Percentiles rank a stretch among this genome's conserved stretches.
Conservation (phyloP, 176 grass and related monocot genomes). For the Carex littledalei region DNA sequence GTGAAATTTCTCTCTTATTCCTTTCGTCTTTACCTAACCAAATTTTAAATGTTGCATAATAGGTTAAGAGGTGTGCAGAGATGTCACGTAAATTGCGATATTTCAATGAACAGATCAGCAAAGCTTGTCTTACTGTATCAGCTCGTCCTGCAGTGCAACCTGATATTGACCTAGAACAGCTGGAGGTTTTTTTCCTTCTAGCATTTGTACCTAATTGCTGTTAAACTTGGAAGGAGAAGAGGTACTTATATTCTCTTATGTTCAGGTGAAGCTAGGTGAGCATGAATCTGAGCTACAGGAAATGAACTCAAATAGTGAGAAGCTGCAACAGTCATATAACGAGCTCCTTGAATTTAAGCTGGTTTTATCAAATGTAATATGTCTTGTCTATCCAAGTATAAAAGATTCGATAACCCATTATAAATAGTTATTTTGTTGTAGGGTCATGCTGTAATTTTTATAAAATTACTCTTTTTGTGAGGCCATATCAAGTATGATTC, state of each 20-base stretch:
- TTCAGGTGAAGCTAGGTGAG: conserved; percentile 71
- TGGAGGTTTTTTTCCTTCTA: conserved; percentile 60
- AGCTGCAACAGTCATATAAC: conserved; percentile 77
- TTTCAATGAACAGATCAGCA: conserved; percentile 87
- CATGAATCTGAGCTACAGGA: conserved; percentile 94
- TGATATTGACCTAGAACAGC: conserved; percentile 87
- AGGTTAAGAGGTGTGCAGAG: conserved; percentile 94
- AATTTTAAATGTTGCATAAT: conserved; percentile 9
- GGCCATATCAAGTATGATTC: conserved; percentile 31
- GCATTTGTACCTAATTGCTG: conserved; percentile 18
- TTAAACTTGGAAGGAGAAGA: conserved; percentile 17
- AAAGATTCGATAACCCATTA: neutral
- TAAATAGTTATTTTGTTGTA: neutral
- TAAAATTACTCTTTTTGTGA: conserved; percentile 13
- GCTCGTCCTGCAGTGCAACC: conserved; percentile 60
- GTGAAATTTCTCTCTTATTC: neutral
- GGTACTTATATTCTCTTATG: conserved; percentile 12
- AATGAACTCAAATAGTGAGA: conserved; percentile 87
- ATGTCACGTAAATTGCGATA: conserved; percentile 93
- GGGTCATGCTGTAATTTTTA: conserved; percentile 17
- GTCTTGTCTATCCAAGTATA: conserved; percentile 21
- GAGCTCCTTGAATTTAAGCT: conserved; percentile 99
- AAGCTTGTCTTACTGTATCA: conserved; percentile 57
- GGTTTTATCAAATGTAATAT: conserved; percentile 92
- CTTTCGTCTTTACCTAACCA: neutral